Evolutionary conservation across 345 rosid genomes (phyloP), one percentile per base, ranked within the genome.

Genomic region (Heritiera fomes): DNA sequence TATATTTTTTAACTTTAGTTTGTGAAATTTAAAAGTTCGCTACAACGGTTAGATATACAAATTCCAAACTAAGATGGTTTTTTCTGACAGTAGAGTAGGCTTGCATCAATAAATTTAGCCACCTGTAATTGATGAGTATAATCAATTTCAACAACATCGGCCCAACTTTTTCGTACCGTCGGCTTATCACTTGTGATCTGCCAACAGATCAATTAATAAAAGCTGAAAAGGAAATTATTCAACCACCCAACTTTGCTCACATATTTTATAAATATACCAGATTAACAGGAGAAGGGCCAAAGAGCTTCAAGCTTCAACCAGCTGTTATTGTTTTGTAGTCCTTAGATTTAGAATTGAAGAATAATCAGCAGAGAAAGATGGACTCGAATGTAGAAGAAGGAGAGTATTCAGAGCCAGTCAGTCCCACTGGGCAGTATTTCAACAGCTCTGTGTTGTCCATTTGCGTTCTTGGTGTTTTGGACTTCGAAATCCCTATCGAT

Each of bases 341-440:
- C 1, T 0, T 34, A 34, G 3, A 34, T 34, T 0, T 34, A 34
- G 38, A 34, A 34, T 34, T 34, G 38, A 34, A 34, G 38, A 1
- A 2, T 1, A 34, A 34, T 34, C 38, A 34, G 3, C 38, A 34
- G 38, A 34, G 38, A 34, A 60, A 75, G n/a, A 50, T 47, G 81
- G 10, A 49, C 4, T 61, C 20, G 46, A 32, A 71, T 7, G 78
- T 46, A 71, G 75, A 75, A 50, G 82, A 70, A 70, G 60, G 7
- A 32, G 76, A 14, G 30, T 53, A 18, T 14, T 34, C 63, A n/a
- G 82, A 60, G 68, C 80, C 88, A 7, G 85, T 86, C 23, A 86
- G 88, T 23, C 88, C 88, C 4, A 75, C 80, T 3, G 85, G 83
- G 0, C 82, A 81, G 49, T 86, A 82, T 32, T 74, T 82, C 55